phyloP scores from a whole-genome alignment of 805 yeast genomes.

The Suhomyces canberraensis region DNA sequence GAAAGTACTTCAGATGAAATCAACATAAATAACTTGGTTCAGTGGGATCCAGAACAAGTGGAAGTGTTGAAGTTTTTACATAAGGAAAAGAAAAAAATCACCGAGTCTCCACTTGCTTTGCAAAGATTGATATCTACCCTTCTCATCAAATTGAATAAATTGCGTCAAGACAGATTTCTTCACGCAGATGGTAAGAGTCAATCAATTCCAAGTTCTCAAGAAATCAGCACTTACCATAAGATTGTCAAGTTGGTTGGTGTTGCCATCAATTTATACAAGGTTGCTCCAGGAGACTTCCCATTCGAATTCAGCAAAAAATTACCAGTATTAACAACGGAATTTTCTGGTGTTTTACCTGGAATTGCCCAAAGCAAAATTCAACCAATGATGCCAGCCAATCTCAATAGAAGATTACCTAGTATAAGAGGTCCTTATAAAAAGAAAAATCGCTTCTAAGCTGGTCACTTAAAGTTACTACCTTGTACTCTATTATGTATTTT shows the following conservation, averaged over 20 bases:
- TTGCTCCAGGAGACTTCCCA: constrained; percentile 23
- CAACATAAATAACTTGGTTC: constrained; percentile 28
- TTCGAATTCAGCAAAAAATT: constrained; percentile 39
- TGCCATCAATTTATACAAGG: constrained; percentile 29
- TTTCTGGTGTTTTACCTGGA: constrained; percentile 78
- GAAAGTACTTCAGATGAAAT: constrained; percentile 13
- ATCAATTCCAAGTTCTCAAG: constrained; percentile 24
- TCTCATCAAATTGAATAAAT: constrained; percentile 33
- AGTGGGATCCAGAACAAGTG: constrained; percentile 35
- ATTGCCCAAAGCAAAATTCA: constrained; percentile 25
- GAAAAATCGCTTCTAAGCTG: constrained; percentile 19
- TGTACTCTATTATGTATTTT: constrained; percentile 4
- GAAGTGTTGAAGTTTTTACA: constrained; percentile 23
- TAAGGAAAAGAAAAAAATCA: constrained; percentile 19
- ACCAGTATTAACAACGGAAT: constrained; percentile 72
- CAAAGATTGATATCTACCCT: constrained; percentile 34
- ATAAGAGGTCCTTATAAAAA: constrained; percentile 40
- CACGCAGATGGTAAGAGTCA: constrained; percentile 23
- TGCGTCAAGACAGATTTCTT: constrained; percentile 39
- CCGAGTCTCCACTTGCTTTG: constrained; percentile 25
- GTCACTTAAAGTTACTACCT: background rate
- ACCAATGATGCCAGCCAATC: constrained; percentile 1
- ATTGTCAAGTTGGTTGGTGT: constrained; percentile 28
- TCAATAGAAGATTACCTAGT: constrained; percentile 30
- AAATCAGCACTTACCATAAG: constrained; percentile 28